Evolutionary conservation across 257 asterid species (phyloP).

Genomic region (Jasminum sambac): DNA sequence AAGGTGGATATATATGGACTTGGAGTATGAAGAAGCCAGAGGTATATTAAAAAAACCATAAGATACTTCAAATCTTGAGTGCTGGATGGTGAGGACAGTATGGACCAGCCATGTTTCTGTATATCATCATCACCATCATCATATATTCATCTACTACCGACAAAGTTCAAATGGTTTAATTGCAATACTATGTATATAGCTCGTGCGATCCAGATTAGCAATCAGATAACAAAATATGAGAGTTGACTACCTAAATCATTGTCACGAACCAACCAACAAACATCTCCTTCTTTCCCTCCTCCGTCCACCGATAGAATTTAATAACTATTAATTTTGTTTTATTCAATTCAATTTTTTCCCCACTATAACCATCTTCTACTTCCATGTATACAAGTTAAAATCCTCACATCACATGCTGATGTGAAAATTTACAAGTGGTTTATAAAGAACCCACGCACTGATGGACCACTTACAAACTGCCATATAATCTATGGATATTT

Average conservation of each 20-base stretch:
- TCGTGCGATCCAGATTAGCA: neutral
- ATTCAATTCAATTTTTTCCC: too few species aligned
- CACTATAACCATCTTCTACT: too few species aligned
- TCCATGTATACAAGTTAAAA: too few species aligned
- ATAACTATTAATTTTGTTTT: too few species aligned
- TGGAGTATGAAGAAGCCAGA: neutral
- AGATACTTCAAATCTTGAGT: neutral
- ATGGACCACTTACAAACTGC: too few species aligned
- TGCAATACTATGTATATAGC: neutral
- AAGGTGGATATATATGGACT: slow-evolving; percentile 10
- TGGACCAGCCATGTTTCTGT: slow-evolving; percentile 11
- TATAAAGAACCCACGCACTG: too few species aligned
- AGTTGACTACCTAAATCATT: neutral
- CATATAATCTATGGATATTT: too few species aligned
- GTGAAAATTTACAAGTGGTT: too few species aligned
- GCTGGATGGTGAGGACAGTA: slow-evolving; percentile 31
- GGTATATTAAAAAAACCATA: neutral
- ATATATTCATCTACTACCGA: too few species aligned
- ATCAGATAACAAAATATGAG: neutral
- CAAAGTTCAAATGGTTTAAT: neutral
- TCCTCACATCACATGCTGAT: too few species aligned
- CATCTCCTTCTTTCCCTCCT: neutral
- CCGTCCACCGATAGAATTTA: too few species aligned
- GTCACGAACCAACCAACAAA: neutral
- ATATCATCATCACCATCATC: too few species aligned